These are phyloP conservation scores for Coccinonectria pachysandricola DNA, from an alignment of 2,329 filamentous ascomycete species.

Conservation along the genomic window DNA sequence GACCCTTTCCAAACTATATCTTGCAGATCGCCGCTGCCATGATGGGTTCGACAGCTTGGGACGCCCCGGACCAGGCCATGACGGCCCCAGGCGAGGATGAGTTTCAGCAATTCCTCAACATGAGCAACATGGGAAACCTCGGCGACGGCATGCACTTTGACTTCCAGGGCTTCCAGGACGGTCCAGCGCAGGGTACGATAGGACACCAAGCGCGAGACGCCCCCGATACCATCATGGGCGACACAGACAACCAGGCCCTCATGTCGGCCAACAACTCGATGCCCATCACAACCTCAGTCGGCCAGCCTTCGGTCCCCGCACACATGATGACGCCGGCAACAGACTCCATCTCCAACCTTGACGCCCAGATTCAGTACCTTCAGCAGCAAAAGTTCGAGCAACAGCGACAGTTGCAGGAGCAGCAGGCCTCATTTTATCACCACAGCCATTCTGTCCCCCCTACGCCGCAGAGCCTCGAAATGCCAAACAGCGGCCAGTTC, in stretches of 20 bases:
- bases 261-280: slow-evolving; percentile 24
- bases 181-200: slow-evolving; percentile 24
- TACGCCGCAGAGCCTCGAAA: slow-evolving; percentile 71
- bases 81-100: slow-evolving; percentile 45
- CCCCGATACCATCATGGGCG: slow-evolving; percentile 27
- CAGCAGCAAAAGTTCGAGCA: slow-evolving; percentile 54
- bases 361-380: slow-evolving; percentile 56
- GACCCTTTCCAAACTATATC: too few species aligned
- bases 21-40: too few species aligned
- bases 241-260: slow-evolving; percentile 20
- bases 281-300: slow-evolving; percentile 36
- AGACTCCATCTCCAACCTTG: slow-evolving; percentile 48
- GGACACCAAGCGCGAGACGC: slow-evolving; percentile 19
- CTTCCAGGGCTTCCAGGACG: slow-evolving; percentile 44
- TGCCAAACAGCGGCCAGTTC: slow-evolving; percentile 47
- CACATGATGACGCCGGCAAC: slow-evolving; percentile 34
- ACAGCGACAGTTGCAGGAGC: slow-evolving; percentile 47
- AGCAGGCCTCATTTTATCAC: slow-evolving; percentile 43
- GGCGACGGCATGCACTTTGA: slow-evolving; percentile 48
- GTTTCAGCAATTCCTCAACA: slow-evolving; percentile 54
- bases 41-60: slow-evolving; percentile 47
- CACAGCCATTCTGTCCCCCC: slow-evolving; percentile 59
- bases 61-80: slow-evolving; percentile 45
- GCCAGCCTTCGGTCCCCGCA: slow-evolving; percentile 36
- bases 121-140: slow-evolving; percentile 45